Percentiles rank a stretch among this genome's conserved stretches.
Conservation (phyloP, 2,329 filamentous ascomycete genomes). For the Scedosporium dehoogii region DNA sequence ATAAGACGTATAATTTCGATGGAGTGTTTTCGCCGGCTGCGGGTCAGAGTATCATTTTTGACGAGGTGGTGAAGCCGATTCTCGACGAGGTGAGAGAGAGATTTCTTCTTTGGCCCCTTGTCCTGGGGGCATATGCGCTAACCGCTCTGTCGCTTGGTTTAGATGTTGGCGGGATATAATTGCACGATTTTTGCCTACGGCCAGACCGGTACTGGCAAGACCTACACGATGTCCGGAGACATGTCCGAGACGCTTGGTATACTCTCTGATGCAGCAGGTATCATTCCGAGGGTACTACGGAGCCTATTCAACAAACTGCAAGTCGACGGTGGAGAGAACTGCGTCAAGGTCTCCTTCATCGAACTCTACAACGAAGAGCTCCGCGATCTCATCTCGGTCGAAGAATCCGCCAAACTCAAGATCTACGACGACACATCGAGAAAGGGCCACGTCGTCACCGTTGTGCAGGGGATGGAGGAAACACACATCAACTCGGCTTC, state of each 20-base stretch:
- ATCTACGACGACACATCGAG: conserved; percentile 88
- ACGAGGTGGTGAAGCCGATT: conserved; percentile 89
- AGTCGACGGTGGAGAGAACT: conserved; percentile 67
- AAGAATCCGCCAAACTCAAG: conserved; percentile 80
- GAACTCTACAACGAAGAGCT: conserved; percentile 98
- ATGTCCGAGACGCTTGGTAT: conserved; percentile 82
- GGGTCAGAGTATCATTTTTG: conserved; percentile 87
- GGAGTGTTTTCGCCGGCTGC: conserved; percentile 93
- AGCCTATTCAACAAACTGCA: conserved; percentile 80
- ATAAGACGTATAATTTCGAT: conserved; percentile 95
- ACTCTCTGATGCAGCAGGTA: conserved; percentile 83
- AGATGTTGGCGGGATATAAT: conserved; percentile 93
- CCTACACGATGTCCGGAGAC: conserved; percentile 98
- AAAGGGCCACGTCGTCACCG: conserved; percentile 72
- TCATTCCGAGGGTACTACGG: conserved; percentile 85
- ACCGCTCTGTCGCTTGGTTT: neutral
- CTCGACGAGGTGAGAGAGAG: conserved; percentile 65
- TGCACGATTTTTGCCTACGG: conserved; percentile 99
- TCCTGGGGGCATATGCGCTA: neutral
- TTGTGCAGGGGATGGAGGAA: conserved; percentile 98
- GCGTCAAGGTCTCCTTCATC: conserved; percentile 96
- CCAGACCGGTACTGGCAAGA: conserved; percentile 96
- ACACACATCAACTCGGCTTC: conserved; percentile 78
- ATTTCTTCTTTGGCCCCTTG: neutral
- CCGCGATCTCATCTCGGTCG: conserved; percentile 72